Percentiles rank a stretch among this genome's conserved stretches.
These are phyloP conservation scores for Sanghuangporus baumii DNA, from an alignment of 1,284 basidiomycete genomes.

Conservation along the genomic window DNA sequence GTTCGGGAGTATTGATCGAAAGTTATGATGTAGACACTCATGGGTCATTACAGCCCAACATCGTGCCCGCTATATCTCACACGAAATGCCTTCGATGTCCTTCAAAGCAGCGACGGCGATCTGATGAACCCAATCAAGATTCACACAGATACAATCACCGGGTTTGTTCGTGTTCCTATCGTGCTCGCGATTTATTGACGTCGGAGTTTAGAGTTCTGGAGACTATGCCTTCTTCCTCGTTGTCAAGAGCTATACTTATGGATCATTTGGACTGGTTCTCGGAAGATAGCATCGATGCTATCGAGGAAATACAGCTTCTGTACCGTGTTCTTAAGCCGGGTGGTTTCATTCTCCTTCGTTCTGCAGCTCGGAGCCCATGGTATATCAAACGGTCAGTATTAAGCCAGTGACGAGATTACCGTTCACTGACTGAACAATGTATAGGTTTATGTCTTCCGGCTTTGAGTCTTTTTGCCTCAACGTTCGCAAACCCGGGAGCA, in stretches of 20 bases:
- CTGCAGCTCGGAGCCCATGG: constrained; percentile 71
- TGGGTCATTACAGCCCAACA: constrained; percentile 60
- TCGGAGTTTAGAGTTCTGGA: constrained; percentile 42
- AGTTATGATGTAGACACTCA: constrained; percentile 38
- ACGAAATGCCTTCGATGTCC: constrained; percentile 53
- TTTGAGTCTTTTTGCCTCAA: constrained; percentile 42
- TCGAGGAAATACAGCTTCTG: constrained; percentile 61
- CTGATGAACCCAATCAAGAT: constrained; percentile 63
- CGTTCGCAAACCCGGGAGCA: constrained; percentile 34
- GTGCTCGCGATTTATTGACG: background rate
- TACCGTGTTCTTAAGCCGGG: constrained; percentile 54
- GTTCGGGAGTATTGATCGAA: background rate
- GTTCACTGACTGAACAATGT: background rate
- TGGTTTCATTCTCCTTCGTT: constrained; percentile 67
- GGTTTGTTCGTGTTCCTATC: constrained; percentile 39
- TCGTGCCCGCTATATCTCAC: constrained; percentile 75
- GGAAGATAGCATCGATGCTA: constrained; percentile 51
- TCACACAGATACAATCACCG: constrained; percentile 75
- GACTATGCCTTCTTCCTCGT: constrained; percentile 45
- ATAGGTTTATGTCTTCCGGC: constrained; percentile 13
- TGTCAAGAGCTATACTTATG: constrained; percentile 73
- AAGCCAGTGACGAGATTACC: background rate
- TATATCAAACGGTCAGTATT: constrained; percentile 53
- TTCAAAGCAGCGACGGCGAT: constrained; percentile 45
- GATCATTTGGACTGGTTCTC: constrained; percentile 79